A percentile compares a stretch with the other conserved stretches of the same genome.
These are phyloP conservation scores for Populus tremula DNA, from an alignment of 345 rosid genomes.

Conservation along the genomic window DNA sequence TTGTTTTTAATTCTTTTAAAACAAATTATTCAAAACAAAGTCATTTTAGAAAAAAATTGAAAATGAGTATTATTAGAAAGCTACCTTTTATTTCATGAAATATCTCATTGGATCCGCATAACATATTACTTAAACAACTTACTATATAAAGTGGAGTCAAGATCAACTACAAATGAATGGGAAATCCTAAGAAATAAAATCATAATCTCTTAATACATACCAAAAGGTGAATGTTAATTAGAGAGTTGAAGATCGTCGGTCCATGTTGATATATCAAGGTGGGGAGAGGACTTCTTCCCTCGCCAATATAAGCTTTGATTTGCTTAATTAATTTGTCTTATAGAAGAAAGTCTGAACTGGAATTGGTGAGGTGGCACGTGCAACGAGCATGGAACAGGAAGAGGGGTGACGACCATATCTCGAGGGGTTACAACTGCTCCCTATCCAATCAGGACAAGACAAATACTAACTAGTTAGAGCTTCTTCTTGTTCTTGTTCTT, in stretches of 20 bases:
- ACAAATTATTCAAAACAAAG: too few species aligned
- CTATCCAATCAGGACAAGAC: not conserved
- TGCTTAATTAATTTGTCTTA: too few species aligned
- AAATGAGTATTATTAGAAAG: too few species aligned
- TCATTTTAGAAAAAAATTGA: too few species aligned
- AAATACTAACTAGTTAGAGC: constrained; percentile 11
- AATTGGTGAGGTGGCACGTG: constrained; percentile 4
- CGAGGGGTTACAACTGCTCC: constrained; percentile 41
- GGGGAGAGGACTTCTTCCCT: not conserved
- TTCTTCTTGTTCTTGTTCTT: not conserved
- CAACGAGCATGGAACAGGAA: not conserved
- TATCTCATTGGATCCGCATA: too few species aligned
- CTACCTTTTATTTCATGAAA: too few species aligned
- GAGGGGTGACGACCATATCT: constrained; percentile 20
- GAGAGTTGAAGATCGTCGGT: not conserved
- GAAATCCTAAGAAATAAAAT: not conserved
- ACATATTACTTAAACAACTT: too few species aligned
- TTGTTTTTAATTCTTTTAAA: too few species aligned
- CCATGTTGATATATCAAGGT: not conserved
- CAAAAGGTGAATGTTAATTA: not conserved
- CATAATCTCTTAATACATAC: not conserved
- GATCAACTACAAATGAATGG: too few species aligned
- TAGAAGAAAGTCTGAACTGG: not conserved
- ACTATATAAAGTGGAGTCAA: too few species aligned
- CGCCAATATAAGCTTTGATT: not conserved